phyloP scores from a whole-genome alignment of 164 flowering plant species.

The Vitis vinifera region ASM3070453v1 NC_081811.1:25868001-25868500 shows the following conservation, averaged over 20 bases:
- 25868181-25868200: constrained; percentile 97
- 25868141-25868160: constrained; percentile 91
- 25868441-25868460: no score
- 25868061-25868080: constrained; percentile 86
- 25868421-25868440: no score
- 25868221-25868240: constrained; percentile 97
- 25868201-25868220: constrained; percentile 96
- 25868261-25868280: no score
- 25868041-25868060: constrained; percentile 96
- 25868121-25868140: constrained; percentile 94
- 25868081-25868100: constrained; percentile 95
- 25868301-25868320: neutral
- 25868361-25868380: no score
- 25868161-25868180: constrained; percentile 98
- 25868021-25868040: constrained; percentile 91
- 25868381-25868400: no score
- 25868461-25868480: no score
- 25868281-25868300: neutral
- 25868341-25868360: no score
- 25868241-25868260: constrained; percentile 34
- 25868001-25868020: constrained; percentile 92
- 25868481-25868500: no score
- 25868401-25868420: no score
- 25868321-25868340: neutral
- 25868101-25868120: constrained; percentile 78